Conservation (phyloP, 805 yeast species). For the Candida sonorensis region DNA sequence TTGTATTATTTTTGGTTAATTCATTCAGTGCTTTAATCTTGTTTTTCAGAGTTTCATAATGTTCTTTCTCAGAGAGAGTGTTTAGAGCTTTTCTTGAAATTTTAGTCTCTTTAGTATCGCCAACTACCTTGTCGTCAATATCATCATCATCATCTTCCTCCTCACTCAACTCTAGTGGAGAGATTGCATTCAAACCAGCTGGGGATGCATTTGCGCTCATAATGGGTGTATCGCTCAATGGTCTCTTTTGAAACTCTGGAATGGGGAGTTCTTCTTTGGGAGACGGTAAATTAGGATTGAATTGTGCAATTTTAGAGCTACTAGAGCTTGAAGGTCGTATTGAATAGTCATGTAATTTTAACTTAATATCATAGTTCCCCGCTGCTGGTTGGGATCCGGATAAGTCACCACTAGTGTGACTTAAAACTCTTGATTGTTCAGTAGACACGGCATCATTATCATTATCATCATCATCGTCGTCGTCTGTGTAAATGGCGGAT, state of each 20-base stretch:
- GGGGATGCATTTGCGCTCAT: conserved; percentile 55
- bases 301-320: conserved; percentile 36
- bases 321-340: background rate
- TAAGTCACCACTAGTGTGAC: too few relatives aligned
- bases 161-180: conserved; percentile 21
- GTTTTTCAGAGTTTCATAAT: background rate
- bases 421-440: too few relatives aligned
- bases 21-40: background rate
- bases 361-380: too few relatives aligned
- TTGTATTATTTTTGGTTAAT: conserved; percentile 22
- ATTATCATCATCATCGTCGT: conserved; percentile 11
- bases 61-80: background rate
- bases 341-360: conserved; percentile 7
- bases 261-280: too few relatives aligned
- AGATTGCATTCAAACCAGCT: conserved; percentile 12
- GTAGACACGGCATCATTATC: too few relatives aligned
- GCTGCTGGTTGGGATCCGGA: too few relatives aligned
- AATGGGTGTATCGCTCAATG: conserved; percentile 70
- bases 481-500: conserved; percentile 19
- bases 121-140: conserved; percentile 3
- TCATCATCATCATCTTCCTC: conserved; percentile 22
- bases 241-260: too few relatives aligned
- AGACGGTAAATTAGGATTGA: too few relatives aligned
- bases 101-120: too few relatives aligned
- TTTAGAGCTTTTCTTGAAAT: background rate